Evolutionary conservation across 1,139 yeast genomes (phyloP).

Genomic region (Yamadazyma diospyri): DNA sequence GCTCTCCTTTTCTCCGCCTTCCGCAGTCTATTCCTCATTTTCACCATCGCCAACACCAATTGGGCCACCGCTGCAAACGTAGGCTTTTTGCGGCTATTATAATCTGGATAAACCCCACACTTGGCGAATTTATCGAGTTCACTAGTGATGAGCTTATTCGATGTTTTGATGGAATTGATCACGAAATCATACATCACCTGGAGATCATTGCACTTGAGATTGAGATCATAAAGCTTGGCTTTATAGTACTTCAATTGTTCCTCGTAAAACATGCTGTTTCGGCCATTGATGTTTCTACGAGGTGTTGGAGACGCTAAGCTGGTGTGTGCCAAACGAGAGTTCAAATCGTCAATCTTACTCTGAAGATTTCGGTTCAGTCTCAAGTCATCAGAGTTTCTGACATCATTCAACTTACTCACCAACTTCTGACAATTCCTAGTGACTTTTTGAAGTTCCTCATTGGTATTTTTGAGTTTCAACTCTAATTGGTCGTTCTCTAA

Average conservation of each 20-base stretch:
- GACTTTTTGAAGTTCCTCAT: constrained; percentile 23
- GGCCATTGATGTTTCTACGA: constrained; percentile 5
- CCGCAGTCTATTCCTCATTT: constrained; percentile 41
- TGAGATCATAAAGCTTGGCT: constrained; percentile 36
- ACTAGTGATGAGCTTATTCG: constrained; percentile 34
- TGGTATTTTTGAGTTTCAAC: constrained; percentile 18
- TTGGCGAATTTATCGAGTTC: constrained; percentile 43
- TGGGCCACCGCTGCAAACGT: constrained; percentile 40
- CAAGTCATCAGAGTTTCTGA: constrained; percentile 8
- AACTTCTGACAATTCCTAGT: constrained; percentile 29
- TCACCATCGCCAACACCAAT: constrained; percentile 54
- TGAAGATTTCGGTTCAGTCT: constrained; percentile 8
- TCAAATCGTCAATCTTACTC: constrained; percentile 13
- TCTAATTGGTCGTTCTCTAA: constrained; percentile 23
- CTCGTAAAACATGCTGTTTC: constrained; percentile 9
- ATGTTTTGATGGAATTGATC: constrained; percentile 42
- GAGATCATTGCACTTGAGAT: constrained; percentile 44
- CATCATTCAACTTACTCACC: constrained; percentile 27
- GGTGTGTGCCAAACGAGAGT: constrained; percentile 7
- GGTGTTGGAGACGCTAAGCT: constrained; percentile 10
- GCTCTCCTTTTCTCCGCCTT: constrained; percentile 23
- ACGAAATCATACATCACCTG: constrained; percentile 50
- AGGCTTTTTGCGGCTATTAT: constrained; percentile 14
- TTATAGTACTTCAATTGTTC: constrained; percentile 35
- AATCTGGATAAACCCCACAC: constrained; percentile 51